Base-by-base conservation (phyloP, 345 rosid species). In the Capsella bursapastoris region DNA sequence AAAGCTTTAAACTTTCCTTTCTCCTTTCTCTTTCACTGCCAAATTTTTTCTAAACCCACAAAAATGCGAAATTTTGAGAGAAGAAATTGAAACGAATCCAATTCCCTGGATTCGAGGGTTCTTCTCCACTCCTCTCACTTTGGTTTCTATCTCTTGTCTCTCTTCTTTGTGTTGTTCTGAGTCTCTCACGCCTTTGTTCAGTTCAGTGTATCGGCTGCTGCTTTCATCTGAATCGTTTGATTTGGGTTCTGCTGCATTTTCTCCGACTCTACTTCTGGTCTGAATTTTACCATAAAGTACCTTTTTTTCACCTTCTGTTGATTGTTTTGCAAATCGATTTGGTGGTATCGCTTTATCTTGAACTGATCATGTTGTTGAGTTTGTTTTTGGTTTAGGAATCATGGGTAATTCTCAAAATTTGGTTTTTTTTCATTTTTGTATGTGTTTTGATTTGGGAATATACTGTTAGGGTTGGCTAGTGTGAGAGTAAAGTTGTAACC, bases 1-100 rank as follows among this genome's bases (percentile, higher is more conserved):
- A 49, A 76, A 70, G 80, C 76, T 70, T 77, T 58, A 45, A 70
- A 70, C 75, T 76, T 76, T 70, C 75, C 80, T 57, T 63, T 76
- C 75, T 76, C 70, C 70, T 69, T 63, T 76, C 75, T 69, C 70
- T 76, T 70, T 76, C 59, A 47, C 75, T 76, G 47, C 68, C 68
- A 59, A 59, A 28, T 28, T 16, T 37, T 61, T 51, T 1, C 37
- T 34, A 6, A 22, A 64, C 71, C 71, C 71, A 27, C 14, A 57
- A 69, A 57, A 55, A 56, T 57, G 14, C 34, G 44, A 57, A 50
- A 49, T 18, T 49, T 49, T 27, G 53, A 53, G 35, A 41, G 49
- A 16, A 56, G 55, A 52, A 60, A 55, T 70, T 47, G 71, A 37
- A 34, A 34, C 8, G 64, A 64, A 76, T 56, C 60, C 16, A 57